Base-by-base conservation (phyloP, 345 rosid genomes). In the Cardamine resedifolia region DNA sequence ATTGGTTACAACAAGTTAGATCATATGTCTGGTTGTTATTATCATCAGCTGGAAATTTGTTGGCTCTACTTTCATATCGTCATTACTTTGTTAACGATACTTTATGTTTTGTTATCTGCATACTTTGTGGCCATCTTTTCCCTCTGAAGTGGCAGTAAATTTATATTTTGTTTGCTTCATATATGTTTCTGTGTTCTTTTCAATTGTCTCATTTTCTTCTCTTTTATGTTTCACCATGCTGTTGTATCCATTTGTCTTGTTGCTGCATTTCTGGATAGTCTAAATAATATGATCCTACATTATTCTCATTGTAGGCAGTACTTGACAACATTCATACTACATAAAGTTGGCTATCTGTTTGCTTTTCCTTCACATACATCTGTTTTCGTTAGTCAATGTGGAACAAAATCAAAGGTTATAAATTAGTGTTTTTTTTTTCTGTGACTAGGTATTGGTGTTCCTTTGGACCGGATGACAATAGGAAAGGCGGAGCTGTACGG, bases 371-470 rank as follows among this genome's bases (percentile, higher is more conserved):
- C 1, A 4, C 36, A 0, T 44, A 23, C 31, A 12, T 0, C 8
- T n/a, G 7, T 26, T 69, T 39, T 16, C 50, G 28, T 15, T 8
- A 58, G 45, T 48, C 26, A 19, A 3, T 30, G 33, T 43, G 36
- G 41, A 39, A 28, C 33, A 20, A 3, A 45, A 66, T 20, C 16
- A 11, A 18, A 36, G 27, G 60, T 49, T 55, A 56, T 56, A 77
- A 30, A 10, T 49, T 28, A 8, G 19, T 71, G 30, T 20, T 26
- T 43, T 77, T 74, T 20, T 26, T 43, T 77, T 74, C 12, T 72
- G 64, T 69, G 62, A 74, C 61, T 81, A 94, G 97, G 89, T 94
- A 94, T 78, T 94, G 97, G 99, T 94, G 97, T 81, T 94, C 98
- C 18, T 94, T 89, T 83, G 99, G 97, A 24, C 96, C 99, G 38